Conservation (phyloP, 2,329 filamentous ascomycete species). For the Sclerotiophoma versabilis region DNA sequence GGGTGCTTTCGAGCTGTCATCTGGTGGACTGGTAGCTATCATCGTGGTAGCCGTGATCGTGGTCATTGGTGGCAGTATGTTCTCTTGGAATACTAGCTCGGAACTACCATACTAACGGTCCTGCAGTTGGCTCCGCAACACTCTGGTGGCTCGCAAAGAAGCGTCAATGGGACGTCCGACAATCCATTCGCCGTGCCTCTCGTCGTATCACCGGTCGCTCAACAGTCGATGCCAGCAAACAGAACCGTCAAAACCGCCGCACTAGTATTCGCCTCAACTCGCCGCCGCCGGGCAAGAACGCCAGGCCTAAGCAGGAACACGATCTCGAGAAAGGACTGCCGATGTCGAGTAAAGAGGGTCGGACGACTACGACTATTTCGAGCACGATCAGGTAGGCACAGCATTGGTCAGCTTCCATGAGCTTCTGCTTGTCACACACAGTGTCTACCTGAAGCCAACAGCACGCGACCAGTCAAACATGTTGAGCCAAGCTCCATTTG, state of each 20-base stretch:
- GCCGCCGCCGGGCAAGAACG: slow-evolving; percentile 39
- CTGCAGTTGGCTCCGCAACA: slow-evolving; percentile 66
- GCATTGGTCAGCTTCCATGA: not conserved
- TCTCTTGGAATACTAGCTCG: not conserved
- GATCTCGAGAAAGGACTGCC: slow-evolving; percentile 47
- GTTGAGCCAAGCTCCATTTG: slow-evolving; percentile 8
- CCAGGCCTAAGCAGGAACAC: slow-evolving; percentile 27
- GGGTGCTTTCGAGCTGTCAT: slow-evolving; percentile 69
- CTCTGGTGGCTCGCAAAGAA: slow-evolving; percentile 86
- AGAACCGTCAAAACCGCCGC: slow-evolving; percentile 44
- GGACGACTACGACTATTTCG: slow-evolving; percentile 46
- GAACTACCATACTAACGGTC: slow-evolving; percentile 18
- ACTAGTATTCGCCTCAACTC: slow-evolving; percentile 47
- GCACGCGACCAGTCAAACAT: not conserved
- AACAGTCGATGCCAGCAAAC: slow-evolving; percentile 31
- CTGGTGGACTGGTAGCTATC: slow-evolving; percentile 75
- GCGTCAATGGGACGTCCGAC: slow-evolving; percentile 80
- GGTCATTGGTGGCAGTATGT: slow-evolving; percentile 68
- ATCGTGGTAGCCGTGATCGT: slow-evolving; percentile 75
- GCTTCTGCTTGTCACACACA: not conserved
- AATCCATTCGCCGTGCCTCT: slow-evolving; percentile 72
- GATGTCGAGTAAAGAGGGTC: slow-evolving; percentile 29
- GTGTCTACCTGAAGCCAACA: not conserved
- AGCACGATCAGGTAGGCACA: slow-evolving; percentile 29
- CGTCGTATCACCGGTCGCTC: slow-evolving; percentile 54